Percentiles rank a stretch among this genome's conserved stretches.
These are phyloP conservation scores for Sugiyamaella americana DNA, from an alignment of 805 yeast genomes.

Conservation along the genomic window DNA sequence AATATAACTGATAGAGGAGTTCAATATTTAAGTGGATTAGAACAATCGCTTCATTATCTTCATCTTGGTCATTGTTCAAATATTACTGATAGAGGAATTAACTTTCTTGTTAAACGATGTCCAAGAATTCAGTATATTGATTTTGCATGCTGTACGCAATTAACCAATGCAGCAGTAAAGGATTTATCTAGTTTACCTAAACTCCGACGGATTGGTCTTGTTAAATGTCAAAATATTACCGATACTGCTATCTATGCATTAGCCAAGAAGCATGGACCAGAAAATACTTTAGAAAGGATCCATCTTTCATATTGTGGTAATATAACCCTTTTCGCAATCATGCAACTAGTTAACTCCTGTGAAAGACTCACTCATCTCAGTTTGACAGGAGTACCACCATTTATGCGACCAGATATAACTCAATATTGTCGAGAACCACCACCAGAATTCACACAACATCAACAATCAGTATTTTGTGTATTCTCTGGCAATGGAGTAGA, in stretches of 20 bases:
- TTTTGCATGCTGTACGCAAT: constrained; percentile 86
- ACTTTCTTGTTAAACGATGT: constrained; percentile 65
- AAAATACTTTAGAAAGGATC: constrained; percentile 83
- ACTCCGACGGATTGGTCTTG: constrained; percentile 85
- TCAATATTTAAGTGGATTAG: constrained; percentile 63
- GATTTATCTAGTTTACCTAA: constrained; percentile 73
- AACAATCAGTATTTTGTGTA: constrained; percentile 81
- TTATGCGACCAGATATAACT: constrained; percentile 77
- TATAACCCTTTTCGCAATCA: constrained; percentile 72
- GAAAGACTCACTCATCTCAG: constrained; percentile 86
- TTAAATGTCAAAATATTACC: constrained; percentile 81
- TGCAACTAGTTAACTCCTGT: constrained; percentile 66
- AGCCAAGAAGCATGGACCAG: constrained; percentile 55
- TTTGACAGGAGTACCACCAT: constrained; percentile 86
- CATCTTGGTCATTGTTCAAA: constrained; percentile 92
- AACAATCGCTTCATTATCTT: constrained; percentile 75
- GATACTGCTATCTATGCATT: constrained; percentile 73
- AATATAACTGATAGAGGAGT: constrained; percentile 79
- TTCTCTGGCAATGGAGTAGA: constrained; percentile 87
- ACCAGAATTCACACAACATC: constrained; percentile 81
- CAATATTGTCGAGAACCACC: constrained; percentile 90
- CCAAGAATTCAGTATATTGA: constrained; percentile 87
- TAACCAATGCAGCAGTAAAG: constrained; percentile 75
- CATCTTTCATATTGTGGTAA: constrained; percentile 88
- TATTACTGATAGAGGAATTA: constrained; percentile 85